Evolutionary conservation across 345 rosid species (phyloP).

Genomic region (Salix exigua): DNA sequence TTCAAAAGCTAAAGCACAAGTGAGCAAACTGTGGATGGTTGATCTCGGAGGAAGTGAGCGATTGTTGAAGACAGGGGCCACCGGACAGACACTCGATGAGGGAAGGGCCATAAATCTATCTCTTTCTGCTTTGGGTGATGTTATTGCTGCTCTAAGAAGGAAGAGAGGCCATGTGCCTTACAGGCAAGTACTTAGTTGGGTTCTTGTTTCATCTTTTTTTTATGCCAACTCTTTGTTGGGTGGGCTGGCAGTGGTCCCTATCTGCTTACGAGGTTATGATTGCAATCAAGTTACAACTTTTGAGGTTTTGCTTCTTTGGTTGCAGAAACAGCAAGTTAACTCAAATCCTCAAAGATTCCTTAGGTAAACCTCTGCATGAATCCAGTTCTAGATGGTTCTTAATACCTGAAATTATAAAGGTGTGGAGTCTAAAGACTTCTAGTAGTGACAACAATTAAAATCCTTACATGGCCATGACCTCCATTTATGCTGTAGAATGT

Average conservation of each 20-base stretch:
- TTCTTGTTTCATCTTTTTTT: slow-evolving; percentile 4
- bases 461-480: neutral
- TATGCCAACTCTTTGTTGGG: neutral
- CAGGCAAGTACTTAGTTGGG: slow-evolving; percentile 55
- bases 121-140: slow-evolving; percentile 92
- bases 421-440: neutral
- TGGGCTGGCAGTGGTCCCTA: slow-evolving; percentile 13
- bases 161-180: slow-evolving; percentile 87
- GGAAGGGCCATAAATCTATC: slow-evolving; percentile 91
- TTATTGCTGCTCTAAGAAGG: slow-evolving; percentile 82
- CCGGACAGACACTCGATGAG: slow-evolving; percentile 79
- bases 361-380: slow-evolving; percentile 45
- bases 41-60: slow-evolving; percentile 99
- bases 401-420: too few relatives aligned
- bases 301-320: slow-evolving; percentile 25
- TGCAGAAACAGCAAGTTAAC: slow-evolving; percentile 98
- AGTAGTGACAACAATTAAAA: neutral
- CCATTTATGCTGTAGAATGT: neutral
- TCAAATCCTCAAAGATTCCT: slow-evolving; percentile 90
- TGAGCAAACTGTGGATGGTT: slow-evolving; percentile 92
- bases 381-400: neutral
- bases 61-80: slow-evolving; percentile 73
- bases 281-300: slow-evolving; percentile 9
- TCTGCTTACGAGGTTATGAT: neutral
- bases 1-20: slow-evolving; percentile 51